Conservation (phyloP, 495 filamentous ascomycete genomes). For the Aspergillus leporis region DNA sequence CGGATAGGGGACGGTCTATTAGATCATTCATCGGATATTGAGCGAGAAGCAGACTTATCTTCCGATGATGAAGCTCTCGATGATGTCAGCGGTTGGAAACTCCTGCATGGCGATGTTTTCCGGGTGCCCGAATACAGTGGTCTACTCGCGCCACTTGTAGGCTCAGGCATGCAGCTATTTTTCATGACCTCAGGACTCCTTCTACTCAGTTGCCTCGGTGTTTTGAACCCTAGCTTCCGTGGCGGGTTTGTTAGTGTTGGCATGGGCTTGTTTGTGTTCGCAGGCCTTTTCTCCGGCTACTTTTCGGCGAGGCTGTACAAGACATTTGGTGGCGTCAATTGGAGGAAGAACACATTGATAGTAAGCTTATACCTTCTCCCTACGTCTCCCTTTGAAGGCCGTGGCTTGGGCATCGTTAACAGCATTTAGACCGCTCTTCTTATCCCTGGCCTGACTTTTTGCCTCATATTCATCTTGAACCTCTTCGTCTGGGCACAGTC, state of each 20-base stretch:
- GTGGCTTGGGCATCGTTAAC: slow-evolving; percentile 20
- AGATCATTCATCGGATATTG: slow-evolving; percentile 62
- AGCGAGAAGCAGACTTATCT: slow-evolving; percentile 60
- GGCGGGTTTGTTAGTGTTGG: slow-evolving; percentile 90
- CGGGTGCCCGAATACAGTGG: slow-evolving; percentile 71
- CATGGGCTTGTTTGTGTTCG: slow-evolving; percentile 83
- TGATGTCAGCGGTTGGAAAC: slow-evolving; percentile 90
- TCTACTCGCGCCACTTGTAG: slow-evolving; percentile 81
- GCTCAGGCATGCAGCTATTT: slow-evolving; percentile 86
- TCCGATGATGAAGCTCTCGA: slow-evolving; percentile 80
- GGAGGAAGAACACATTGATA: slow-evolving; percentile 79
- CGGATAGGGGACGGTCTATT: slow-evolving; percentile 61
- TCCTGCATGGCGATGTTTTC: slow-evolving; percentile 95
- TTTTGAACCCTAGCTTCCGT: slow-evolving; percentile 89
- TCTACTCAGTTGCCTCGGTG: slow-evolving; percentile 74
- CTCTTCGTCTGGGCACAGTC: slow-evolving; percentile 94
- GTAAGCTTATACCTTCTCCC: slow-evolving; percentile 26
- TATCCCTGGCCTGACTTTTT: slow-evolving; percentile 81
- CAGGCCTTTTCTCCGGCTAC: slow-evolving; percentile 90
- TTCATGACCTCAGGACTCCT: slow-evolving; percentile 83
- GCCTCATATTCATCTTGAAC: slow-evolving; percentile 80
- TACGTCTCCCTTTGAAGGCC: background rate
- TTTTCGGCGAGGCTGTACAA: slow-evolving; percentile 84
- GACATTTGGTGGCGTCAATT: slow-evolving; percentile 79
- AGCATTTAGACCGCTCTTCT: slow-evolving; percentile 67